Evolutionary conservation across 305 asterid genomes (phyloP).

Genomic region (Solanum hybrid): DNA sequence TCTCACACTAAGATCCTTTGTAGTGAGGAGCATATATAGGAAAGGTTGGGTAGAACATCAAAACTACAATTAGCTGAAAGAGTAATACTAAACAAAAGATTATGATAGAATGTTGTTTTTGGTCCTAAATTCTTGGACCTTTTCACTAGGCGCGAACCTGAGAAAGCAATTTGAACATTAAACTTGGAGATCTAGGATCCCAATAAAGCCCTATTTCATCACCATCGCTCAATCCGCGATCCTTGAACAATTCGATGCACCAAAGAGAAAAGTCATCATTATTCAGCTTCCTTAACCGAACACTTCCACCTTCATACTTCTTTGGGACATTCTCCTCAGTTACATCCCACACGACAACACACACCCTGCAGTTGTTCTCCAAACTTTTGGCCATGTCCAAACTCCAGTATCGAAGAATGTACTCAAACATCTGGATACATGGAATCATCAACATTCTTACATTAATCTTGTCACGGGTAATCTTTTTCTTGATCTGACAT

Average conservation of each 20-base stretch:
- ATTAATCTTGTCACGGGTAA: constrained; percentile 19
- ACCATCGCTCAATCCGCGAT: constrained; percentile 17
- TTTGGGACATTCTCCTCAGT: constrained; percentile 21
- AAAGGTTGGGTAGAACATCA: no score
- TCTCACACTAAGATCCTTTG: no score
- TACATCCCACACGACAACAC: constrained; percentile 36
- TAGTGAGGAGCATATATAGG: no score
- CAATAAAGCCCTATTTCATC: constrained; percentile 29
- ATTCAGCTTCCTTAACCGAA: constrained; percentile 17
- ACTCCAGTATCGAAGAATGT: constrained; percentile 41
- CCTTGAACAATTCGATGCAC: background rate
- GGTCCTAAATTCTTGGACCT: background rate
- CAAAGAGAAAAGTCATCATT: constrained; percentile 22
- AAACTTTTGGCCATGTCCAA: constrained; percentile 10
- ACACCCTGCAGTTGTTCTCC: constrained; percentile 20
- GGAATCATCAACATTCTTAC: constrained; percentile 21
- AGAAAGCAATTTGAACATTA: background rate
- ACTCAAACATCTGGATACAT: constrained; percentile 27
- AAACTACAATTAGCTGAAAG: no score
- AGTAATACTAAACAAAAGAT: no score
- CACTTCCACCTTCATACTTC: constrained; percentile 10
- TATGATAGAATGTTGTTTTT: no score
- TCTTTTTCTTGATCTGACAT: constrained; percentile 35
- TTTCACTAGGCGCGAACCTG: background rate
- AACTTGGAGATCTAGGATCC: background rate